Evolutionary conservation across 495 filamentous ascomycete genomes (phyloP).

Genomic region (Terfezia claveryi): DNA sequence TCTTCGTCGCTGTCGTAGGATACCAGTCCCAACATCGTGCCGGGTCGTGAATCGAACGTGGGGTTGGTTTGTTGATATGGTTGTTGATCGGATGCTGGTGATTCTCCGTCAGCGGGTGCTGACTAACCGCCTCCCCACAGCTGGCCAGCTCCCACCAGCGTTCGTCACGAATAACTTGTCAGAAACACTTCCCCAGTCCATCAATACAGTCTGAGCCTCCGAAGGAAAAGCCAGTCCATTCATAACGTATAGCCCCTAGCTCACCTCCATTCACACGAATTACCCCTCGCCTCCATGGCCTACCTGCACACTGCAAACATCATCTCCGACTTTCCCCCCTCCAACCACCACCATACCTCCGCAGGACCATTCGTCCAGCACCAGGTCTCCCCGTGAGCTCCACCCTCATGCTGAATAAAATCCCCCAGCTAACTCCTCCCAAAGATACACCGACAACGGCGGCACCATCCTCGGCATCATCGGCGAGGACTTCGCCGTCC

Average conservation of each 20-base stretch:
- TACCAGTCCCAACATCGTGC: slow-evolving; percentile 12
- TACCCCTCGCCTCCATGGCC: background rate
- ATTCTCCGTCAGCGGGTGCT: no score
- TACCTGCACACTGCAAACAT: background rate
- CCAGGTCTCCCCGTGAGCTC: slow-evolving; percentile 73
- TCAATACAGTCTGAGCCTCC: no score
- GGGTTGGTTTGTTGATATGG: no score
- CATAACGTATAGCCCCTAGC: no score
- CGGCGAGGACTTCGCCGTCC: slow-evolving; percentile 77
- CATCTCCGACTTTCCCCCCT: slow-evolving; percentile 7
- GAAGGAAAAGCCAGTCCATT: no score
- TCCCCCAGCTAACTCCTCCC: background rate
- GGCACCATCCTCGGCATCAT: slow-evolving; percentile 90
- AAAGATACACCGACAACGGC: slow-evolving; percentile 93
- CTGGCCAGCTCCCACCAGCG: no score
- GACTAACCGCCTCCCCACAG: no score
- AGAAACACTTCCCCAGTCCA: no score
- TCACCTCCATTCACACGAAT: no score
- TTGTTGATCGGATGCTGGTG: no score
- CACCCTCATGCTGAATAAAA: background rate
- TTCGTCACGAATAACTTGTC: no score
- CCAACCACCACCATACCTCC: slow-evolving; percentile 6
- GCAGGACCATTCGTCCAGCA: slow-evolving; percentile 31
- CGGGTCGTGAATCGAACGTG: background rate
- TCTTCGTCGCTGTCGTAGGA: slow-evolving; percentile 19